phyloP scores from a whole-genome alignment of 2,329 filamentous ascomycete genomes.

The Grosmannia huntii region DNA sequence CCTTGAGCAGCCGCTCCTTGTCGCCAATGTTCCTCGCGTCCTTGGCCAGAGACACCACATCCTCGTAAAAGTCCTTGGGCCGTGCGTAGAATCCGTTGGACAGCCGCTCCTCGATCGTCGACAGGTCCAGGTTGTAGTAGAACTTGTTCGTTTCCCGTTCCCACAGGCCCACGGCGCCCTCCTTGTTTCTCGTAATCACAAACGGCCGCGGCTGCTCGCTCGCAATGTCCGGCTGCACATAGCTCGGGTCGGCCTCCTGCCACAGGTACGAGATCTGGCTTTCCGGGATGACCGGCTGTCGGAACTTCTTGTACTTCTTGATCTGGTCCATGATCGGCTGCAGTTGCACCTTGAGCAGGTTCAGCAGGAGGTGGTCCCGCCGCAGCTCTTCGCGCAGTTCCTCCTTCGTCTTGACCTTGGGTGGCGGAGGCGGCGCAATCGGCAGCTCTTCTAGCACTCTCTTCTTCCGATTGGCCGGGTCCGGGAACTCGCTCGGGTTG shows the following conservation, averaged over 20 bases:
- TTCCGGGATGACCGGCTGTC: constrained; percentile 65
- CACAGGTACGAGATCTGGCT: constrained; percentile 67
- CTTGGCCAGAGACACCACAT: constrained; percentile 73
- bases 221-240: constrained; percentile 44
- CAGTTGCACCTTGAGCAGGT: constrained; percentile 75
- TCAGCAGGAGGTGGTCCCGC: constrained; percentile 71
- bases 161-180: constrained; percentile 63
- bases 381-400: constrained; percentile 72
- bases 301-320: constrained; percentile 84
- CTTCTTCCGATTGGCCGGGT: constrained; percentile 76
- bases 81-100: constrained; percentile 94
- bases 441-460: constrained; percentile 66
- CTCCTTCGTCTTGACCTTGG: constrained; percentile 57
- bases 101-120: constrained; percentile 87
- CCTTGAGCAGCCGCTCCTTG: constrained; percentile 68
- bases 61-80: constrained; percentile 76
- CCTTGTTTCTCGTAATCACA: constrained; percentile 65
- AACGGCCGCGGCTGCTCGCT: constrained; percentile 56
- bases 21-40: constrained; percentile 78
- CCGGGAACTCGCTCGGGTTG: constrained; percentile 73
- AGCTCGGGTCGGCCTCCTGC: constrained; percentile 67
- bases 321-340: constrained; percentile 97
- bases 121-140: constrained; percentile 89
- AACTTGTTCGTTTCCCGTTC: constrained; percentile 70
- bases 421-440: constrained; percentile 59